A percentile compares a stretch with the other conserved stretches of the same genome.
Conservation (phyloP, 192 early-diverging fungal species). For the Funneliformis geosporum region DNA sequence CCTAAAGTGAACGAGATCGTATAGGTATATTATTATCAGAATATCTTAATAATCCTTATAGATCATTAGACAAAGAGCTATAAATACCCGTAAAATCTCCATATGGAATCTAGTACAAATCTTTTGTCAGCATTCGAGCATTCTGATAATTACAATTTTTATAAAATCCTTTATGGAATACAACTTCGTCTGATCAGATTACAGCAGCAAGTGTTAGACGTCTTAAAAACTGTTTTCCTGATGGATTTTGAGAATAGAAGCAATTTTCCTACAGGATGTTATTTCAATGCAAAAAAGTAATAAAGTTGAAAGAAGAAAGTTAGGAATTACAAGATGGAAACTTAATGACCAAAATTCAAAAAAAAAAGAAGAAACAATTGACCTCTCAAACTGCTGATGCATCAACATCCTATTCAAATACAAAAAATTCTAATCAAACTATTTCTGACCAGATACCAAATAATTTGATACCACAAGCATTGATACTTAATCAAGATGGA, state of each 20-base stretch:
- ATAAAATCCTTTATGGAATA: not conserved
- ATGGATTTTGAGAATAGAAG: not conserved
- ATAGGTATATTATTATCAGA: too few relatives aligned
- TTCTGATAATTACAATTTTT: not conserved
- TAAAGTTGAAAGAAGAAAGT: not conserved
- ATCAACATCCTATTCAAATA: too few relatives aligned
- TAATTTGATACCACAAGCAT: too few relatives aligned
- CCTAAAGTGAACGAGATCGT: too few relatives aligned
- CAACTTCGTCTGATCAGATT: not conserved
- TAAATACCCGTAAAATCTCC: not conserved
- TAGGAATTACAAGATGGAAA: not conserved
- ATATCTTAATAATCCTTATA: too few relatives aligned
- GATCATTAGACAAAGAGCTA: not conserved
- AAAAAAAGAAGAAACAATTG: not conserved
- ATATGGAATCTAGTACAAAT: not conserved
- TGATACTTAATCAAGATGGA: too few relatives aligned
- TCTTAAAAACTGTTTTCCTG: not conserved
- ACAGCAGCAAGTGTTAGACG: not conserved
- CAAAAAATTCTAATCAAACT: too few relatives aligned
- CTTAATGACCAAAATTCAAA: not conserved
- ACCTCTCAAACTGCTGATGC: too few relatives aligned
- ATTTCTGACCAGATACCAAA: too few relatives aligned
- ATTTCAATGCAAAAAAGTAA: conserved; percentile 2
- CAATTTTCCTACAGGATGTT: not conserved
- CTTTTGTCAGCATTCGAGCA: not conserved